Percentiles rank a stretch among this genome's conserved stretches.
Evolutionary conservation across 805 yeast species (phyloP).

Genomic region (Metschnikowia arizonensis): DNA sequence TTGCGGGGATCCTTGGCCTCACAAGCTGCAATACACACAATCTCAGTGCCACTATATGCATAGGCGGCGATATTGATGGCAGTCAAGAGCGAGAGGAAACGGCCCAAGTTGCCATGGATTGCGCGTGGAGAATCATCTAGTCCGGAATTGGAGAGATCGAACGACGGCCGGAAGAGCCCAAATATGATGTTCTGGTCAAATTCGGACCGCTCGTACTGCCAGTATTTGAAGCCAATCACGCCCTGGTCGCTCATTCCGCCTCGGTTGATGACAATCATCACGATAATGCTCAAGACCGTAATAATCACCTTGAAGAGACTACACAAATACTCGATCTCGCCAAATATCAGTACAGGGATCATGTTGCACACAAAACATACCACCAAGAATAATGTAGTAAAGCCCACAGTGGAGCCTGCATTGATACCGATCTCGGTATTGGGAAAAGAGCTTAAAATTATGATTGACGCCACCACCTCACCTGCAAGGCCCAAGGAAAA

Average conservation of each 20-base stretch:
- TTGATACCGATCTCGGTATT: conserved; percentile 47
- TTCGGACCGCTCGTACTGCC: conserved; percentile 55
- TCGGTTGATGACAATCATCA: conserved; percentile 60
- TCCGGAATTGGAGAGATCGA: conserved; percentile 61
- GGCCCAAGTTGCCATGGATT: conserved; percentile 56
- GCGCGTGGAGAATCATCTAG: conserved; percentile 47
- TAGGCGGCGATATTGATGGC: conserved; percentile 65
- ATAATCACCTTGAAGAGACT: conserved; percentile 55
- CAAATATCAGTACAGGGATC: conserved; percentile 67
- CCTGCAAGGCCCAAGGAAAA: conserved; percentile 72
- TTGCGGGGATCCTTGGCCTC: conserved; percentile 80
- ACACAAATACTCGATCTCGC: conserved; percentile 66
- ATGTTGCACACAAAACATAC: conserved; percentile 53
- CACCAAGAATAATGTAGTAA: conserved; percentile 54
- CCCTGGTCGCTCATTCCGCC: conserved; percentile 45
- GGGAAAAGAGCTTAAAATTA: conserved; percentile 67
- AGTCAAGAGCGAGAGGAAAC: conserved; percentile 55
- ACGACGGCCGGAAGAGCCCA: conserved; percentile 73
- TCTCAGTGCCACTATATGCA: conserved; percentile 79
- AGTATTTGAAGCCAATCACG: conserved; percentile 62
- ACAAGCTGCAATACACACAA: conserved; percentile 79
- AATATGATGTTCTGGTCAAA: conserved; percentile 46
- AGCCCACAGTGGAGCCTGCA: conserved; percentile 48
- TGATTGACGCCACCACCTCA: conserved; percentile 75
- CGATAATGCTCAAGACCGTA: conserved; percentile 50